phyloP scores from a whole-genome alignment of 1,284 basidiomycete genomes.

The Malassezia sp. region DNA sequence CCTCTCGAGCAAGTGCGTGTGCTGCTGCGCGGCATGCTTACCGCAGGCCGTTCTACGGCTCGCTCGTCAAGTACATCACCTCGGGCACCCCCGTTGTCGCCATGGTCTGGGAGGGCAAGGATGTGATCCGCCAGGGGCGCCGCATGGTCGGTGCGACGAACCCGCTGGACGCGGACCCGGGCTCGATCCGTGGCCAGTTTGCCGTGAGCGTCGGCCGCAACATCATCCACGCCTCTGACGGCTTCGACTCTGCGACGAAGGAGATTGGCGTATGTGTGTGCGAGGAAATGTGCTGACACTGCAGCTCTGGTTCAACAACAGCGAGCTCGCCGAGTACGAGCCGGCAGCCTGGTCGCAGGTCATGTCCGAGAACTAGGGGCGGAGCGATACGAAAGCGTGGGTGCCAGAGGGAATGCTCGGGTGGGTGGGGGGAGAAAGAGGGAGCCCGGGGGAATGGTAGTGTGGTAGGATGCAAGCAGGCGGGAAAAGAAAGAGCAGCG shows the following conservation, averaged over 20 bases:
- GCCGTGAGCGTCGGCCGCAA: conserved; percentile 47
- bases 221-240: conserved; percentile 51
- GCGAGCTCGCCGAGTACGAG: conserved; percentile 49
- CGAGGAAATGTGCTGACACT: too few species aligned
- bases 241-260: conserved; percentile 50
- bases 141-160: conserved; percentile 42
- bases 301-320: conserved; percentile 50
- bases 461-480: too few species aligned
- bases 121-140: conserved; percentile 40
- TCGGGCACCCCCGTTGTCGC: conserved; percentile 38
- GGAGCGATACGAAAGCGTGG: neutral
- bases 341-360: conserved; percentile 43
- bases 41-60: conserved; percentile 37
- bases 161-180: conserved; percentile 33
- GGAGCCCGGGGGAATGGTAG: too few species aligned
- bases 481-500: too few species aligned
- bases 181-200: conserved; percentile 35
- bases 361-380: conserved; percentile 31
- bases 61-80: conserved; percentile 37
- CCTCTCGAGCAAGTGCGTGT: conserved; percentile 29
- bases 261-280: too few species aligned
- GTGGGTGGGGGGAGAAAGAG: too few species aligned
- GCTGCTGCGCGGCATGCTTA: too few species aligned
- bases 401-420: neutral
- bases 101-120: conserved; percentile 44